Conservation (phyloP, 768 basidiomycete species). For the Pisolithus albus region DNA sequence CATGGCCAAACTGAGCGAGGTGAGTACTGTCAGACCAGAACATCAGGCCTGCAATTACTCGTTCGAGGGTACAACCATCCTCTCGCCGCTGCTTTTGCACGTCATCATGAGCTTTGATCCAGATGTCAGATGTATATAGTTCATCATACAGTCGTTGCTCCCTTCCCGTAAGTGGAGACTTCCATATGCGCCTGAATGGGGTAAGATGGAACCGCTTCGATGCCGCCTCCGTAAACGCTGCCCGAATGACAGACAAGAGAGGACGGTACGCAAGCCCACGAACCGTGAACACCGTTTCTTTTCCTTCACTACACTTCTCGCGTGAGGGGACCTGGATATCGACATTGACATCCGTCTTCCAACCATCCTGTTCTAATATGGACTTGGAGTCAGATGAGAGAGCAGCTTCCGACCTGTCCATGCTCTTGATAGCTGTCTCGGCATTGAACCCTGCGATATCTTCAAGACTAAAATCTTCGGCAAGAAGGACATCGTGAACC, state of each 20-base stretch:
- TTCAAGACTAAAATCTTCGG: conserved; percentile 1
- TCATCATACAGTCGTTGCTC: conserved; percentile 17
- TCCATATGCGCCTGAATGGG: conserved; percentile 20
- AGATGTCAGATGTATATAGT: conserved; percentile 19
- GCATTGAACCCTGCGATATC: conserved; percentile 16
- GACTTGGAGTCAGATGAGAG: too few relatives aligned
- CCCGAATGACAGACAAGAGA: conserved; percentile 10
- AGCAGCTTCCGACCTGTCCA: conserved; percentile 1
- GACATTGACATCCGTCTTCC: neutral
- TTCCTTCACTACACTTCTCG: conserved; percentile 1
- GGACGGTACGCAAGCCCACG: conserved; percentile 23
- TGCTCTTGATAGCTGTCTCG: conserved; percentile 1
- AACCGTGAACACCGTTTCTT: conserved; percentile 14
- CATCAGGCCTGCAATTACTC: conserved; percentile 14
- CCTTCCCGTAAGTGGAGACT: neutral
- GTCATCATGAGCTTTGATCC: conserved; percentile 16
- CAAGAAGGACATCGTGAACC: neutral
- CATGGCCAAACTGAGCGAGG: conserved; percentile 10
- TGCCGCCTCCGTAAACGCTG: conserved; percentile 2
- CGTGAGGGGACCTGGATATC: too few relatives aligned
- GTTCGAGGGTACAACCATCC: conserved; percentile 5
- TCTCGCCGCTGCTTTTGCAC: conserved; percentile 12
- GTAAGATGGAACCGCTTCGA: conserved; percentile 18
- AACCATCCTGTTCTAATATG: neutral
- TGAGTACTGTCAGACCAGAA: conserved; percentile 17